Conservation (phyloP, 441 rosid species). For the Gossypium schwendimanii region DNA sequence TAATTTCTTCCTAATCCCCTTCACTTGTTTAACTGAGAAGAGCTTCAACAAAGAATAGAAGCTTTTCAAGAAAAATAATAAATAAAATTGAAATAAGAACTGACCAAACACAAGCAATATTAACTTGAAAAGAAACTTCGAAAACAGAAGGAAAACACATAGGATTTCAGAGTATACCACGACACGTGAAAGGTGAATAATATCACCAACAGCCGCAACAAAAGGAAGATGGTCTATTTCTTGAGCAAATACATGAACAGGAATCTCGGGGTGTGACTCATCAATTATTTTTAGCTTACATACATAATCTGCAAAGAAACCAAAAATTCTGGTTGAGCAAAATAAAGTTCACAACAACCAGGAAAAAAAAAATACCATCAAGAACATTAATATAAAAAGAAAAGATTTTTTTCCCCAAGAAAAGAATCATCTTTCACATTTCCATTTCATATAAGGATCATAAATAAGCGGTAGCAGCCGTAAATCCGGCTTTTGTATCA, state of each 20-base stretch:
- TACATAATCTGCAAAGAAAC: constrained; percentile 37
- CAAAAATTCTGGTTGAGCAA: background rate
- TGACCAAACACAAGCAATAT: background rate
- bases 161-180: constrained; percentile 25
- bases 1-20: background rate
- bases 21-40: too few species aligned
- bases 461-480: background rate
- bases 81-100: background rate
- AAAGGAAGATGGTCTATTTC: constrained; percentile 34
- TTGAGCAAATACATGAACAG: constrained; percentile 40
- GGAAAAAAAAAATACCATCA: background rate
- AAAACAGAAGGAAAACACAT: background rate
- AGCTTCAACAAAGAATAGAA: background rate
- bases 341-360: background rate
- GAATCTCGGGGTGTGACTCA: constrained; percentile 37
- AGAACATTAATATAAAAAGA: background rate
- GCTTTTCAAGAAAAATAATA: background rate
- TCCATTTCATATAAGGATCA: background rate
- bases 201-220: constrained; percentile 43
- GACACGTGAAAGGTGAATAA: constrained; percentile 41
- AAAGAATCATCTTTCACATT: background rate
- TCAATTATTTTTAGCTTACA: constrained; percentile 41
- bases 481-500: constrained; percentile 21
- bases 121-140: background rate
- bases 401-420: background rate